phyloP scores from a whole-genome alignment of 768 basidiomycete species.

The Naematelia encephala region DNA sequence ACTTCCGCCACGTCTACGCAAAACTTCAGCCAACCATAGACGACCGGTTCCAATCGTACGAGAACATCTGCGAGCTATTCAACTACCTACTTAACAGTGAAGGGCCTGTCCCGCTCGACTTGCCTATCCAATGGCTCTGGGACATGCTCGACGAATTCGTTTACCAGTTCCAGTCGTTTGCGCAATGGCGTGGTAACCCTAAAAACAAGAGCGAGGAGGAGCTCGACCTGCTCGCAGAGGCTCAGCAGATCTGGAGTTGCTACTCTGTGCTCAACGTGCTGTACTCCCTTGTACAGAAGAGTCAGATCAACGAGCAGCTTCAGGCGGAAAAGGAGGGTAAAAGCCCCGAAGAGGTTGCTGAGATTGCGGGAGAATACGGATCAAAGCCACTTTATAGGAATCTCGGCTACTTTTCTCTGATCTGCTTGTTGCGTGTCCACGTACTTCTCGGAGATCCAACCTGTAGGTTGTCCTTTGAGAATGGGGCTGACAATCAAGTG shows the following conservation, averaged over 20 bases:
- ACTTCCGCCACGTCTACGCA: constrained; percentile 77
- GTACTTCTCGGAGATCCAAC: constrained; percentile 79
- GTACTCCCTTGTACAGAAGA: constrained; percentile 97
- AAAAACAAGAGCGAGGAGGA: constrained; percentile 84
- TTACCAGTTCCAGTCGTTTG: constrained; percentile 96
- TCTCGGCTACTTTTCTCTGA: constrained; percentile 94
- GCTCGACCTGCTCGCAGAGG: constrained; percentile 63
- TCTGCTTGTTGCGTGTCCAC: constrained; percentile 92
- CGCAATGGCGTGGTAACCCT: constrained; percentile 76
- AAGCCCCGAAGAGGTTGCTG: constrained; percentile 73
- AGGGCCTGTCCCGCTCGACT: constrained; percentile 83
- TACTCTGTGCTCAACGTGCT: constrained; percentile 98
- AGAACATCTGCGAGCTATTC: constrained; percentile 97
- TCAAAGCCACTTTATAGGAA: constrained; percentile 83
- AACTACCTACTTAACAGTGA: constrained; percentile 96
- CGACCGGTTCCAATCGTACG: constrained; percentile 85
- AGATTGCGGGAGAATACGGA: constrained; percentile 88
- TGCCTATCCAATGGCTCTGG: constrained; percentile 96
- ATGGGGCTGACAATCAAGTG: constrained; percentile 53
- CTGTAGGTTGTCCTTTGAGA: constrained; percentile 37
- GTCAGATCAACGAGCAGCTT: constrained; percentile 89
- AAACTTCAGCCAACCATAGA: constrained; percentile 91
- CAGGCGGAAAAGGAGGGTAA: constrained; percentile 75
- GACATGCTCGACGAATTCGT: constrained; percentile 58
- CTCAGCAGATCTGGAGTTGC: constrained; percentile 81